Percentiles rank a stretch among this genome's conserved stretches.
phyloP scores from a whole-genome alignment of 176 grass and related monocot genomes.

The Lolium rigidum region DNA sequence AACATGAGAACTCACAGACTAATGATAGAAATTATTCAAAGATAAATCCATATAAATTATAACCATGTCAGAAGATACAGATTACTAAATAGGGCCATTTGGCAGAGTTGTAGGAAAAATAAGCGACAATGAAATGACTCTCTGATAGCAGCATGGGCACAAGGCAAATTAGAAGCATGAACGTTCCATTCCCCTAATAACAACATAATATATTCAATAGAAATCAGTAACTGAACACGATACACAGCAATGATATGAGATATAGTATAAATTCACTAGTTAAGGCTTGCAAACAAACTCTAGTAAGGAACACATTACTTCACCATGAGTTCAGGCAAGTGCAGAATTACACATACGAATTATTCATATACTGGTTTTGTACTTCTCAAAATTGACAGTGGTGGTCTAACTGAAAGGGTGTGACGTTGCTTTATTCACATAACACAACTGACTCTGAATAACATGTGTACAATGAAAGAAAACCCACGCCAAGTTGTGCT shows the following conservation, averaged over 20 bases:
- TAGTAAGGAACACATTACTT: conserved; percentile 10
- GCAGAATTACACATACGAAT: neutral
- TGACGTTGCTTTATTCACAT: neutral
- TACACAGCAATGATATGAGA: conserved; percentile 13
- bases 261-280: conserved; percentile 26
- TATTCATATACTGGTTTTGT: conserved; percentile 19
- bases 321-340: conserved; percentile 6
- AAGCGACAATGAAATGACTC: neutral
- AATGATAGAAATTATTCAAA: neutral
- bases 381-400: conserved; percentile 20
- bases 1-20: neutral
- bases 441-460: conserved; percentile 5
- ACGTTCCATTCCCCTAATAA: conserved; percentile 26
- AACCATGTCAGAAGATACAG: neutral
- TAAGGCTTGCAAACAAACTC: conserved; percentile 6
- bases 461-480: neutral
- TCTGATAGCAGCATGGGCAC: neutral
- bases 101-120: neutral
- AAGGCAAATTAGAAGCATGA: neutral
- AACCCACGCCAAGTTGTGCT: neutral
- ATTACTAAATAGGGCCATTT: neutral
- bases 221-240: neutral
- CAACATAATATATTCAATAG: conserved; percentile 19
- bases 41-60: neutral
- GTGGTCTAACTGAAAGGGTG: neutral